phyloP scores from a whole-genome alignment of 495 filamentous ascomycete genomes.

The Penicillium silybi region DNA sequence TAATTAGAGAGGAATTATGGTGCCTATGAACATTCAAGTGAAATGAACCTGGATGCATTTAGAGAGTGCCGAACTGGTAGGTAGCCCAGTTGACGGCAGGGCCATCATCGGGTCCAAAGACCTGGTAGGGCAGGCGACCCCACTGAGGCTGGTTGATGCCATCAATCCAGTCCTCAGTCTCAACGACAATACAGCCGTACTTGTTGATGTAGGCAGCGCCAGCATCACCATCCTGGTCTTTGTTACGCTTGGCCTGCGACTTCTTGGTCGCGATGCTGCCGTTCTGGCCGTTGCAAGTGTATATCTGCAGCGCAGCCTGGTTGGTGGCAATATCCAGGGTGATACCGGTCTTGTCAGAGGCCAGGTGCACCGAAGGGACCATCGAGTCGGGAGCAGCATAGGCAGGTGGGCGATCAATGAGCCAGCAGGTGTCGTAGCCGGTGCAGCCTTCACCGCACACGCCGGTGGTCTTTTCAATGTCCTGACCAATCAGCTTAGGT shows the following conservation, averaged over 20 bases:
- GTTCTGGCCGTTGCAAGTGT: conserved; percentile 69
- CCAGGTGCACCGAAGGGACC: conserved; percentile 57
- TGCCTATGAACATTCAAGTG: background rate
- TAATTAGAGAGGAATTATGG: conserved; percentile 3
- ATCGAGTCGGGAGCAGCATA: conserved; percentile 60
- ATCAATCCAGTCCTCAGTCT: conserved; percentile 67
- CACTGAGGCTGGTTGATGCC: conserved; percentile 77
- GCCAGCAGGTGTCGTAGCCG: conserved; percentile 73
- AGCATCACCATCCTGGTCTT: conserved; percentile 32
- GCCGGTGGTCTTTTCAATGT: conserved; percentile 55
- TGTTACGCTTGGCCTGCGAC: conserved; percentile 49
- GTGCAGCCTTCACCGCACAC: conserved; percentile 71
- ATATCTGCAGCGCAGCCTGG: conserved; percentile 76
- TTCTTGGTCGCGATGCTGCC: conserved; percentile 54
- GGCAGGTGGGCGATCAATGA: conserved; percentile 61
- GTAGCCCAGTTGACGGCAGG: conserved; percentile 63
- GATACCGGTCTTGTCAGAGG: conserved; percentile 61
- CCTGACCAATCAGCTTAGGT: conserved; percentile 71
- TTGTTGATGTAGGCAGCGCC: conserved; percentile 46
- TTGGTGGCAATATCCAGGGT: conserved; percentile 68
- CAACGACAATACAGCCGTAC: conserved; percentile 70
- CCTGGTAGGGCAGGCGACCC: conserved; percentile 56
- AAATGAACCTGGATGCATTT: background rate
- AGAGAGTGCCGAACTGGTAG: conserved; percentile 54
- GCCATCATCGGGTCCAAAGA: conserved; percentile 58